Conservation (phyloP, 176 grass and related monocot species). For the Avena eriantha region DNA sequence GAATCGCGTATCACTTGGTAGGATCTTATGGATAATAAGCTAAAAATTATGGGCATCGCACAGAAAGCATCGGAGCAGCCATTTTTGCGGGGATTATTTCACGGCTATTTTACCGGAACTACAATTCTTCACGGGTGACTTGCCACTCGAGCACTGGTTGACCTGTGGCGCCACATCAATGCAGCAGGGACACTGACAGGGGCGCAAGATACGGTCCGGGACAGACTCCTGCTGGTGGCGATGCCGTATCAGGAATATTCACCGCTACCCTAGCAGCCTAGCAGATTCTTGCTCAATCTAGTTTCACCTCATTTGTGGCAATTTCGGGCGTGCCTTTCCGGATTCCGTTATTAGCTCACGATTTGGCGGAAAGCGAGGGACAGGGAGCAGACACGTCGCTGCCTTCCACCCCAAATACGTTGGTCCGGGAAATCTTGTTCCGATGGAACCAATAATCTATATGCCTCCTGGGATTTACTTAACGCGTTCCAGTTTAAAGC, state of each 20-base stretch:
- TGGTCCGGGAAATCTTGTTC: background rate
- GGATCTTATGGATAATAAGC: background rate
- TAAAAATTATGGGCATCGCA: background rate
- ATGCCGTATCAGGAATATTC: slow-evolving; percentile 61
- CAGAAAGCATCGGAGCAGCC: background rate
- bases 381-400: slow-evolving; percentile 46
- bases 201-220: slow-evolving; percentile 33
- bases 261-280: slow-evolving; percentile 7
- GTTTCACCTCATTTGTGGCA: slow-evolving; percentile 41
- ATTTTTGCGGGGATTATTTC: background rate
- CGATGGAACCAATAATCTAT: background rate
- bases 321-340: background rate
- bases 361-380: slow-evolving; percentile 44
- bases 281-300: slow-evolving; percentile 32
- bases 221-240: too few relatives aligned
- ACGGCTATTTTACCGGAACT: background rate
- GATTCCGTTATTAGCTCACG: slow-evolving; percentile 43
- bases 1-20: background rate
- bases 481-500: background rate
- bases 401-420: background rate
- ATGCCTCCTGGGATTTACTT: background rate
- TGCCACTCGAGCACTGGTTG: background rate
- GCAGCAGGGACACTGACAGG: background rate
- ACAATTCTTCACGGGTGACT: background rate
- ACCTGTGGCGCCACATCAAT: background rate